These are phyloP conservation scores for Plasmodium gallinaceum DNA, from an alignment of 169 alveolate genomes.

Conservation along the genomic window DNA sequence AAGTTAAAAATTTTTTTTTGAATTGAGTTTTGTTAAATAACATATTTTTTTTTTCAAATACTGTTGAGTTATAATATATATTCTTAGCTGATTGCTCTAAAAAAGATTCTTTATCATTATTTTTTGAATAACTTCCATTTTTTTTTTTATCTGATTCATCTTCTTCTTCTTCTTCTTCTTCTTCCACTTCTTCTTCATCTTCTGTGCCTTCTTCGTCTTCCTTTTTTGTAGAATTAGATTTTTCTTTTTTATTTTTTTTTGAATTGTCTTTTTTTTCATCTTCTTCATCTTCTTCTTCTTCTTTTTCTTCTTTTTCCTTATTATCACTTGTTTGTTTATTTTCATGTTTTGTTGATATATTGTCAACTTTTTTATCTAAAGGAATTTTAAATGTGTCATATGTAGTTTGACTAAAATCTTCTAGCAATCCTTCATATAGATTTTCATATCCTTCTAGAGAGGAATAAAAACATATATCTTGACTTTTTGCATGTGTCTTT, in stretches of 20 bases:
- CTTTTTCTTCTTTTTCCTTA: slow-evolving; percentile 3
- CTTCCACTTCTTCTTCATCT: slow-evolving; percentile 6
- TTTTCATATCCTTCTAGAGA: slow-evolving; percentile 54
- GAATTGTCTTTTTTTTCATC: background rate
- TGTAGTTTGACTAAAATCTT: slow-evolving; percentile 29
- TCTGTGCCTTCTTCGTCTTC: background rate
- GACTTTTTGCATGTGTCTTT: slow-evolving; percentile 62
- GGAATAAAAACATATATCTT: slow-evolving; percentile 66
- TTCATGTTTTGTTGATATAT: background rate
- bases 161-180: slow-evolving; percentile 3
- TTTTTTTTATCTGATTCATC: slow-evolving; percentile 8
- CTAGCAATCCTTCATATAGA: slow-evolving; percentile 61
- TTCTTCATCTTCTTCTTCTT: background rate
- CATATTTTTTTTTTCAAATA: background rate
- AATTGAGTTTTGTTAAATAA: background rate
- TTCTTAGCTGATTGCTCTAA: slow-evolving; percentile 3
- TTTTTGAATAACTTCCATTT: background rate
- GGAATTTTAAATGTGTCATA: slow-evolving; percentile 56
- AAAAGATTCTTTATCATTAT: slow-evolving; percentile 28
- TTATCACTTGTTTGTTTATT: background rate
- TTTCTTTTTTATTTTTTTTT: background rate
- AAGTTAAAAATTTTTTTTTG: background rate
- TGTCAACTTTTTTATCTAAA: background rate
- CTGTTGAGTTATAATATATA: background rate
- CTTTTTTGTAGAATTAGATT: background rate